Evolutionary conservation across 2,329 filamentous ascomycete species (phyloP), one percentile per base, ranked within the genome.

Genomic region (Drechslerella stenobrocha): DNA sequence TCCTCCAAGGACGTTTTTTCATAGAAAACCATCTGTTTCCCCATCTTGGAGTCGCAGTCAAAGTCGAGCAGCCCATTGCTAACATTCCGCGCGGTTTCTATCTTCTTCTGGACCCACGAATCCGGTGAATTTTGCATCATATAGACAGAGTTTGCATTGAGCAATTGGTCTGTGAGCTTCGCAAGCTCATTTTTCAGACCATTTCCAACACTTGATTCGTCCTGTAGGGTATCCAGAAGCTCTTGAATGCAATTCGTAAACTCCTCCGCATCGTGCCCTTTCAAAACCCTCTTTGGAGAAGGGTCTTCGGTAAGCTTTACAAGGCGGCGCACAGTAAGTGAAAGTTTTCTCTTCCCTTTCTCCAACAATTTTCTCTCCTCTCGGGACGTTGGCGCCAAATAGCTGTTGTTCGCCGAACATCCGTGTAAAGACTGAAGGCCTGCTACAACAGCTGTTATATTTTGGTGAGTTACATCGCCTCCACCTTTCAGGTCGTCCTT

Each of bases 181-280:
- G 55, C 26, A 15, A 67, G 8, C 22, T 67, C 61, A 2, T 42
- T 23, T 34, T 65, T 65, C 1, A 65, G 42, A 15, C 44, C 35
- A 2, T 55, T n/a, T 18, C 48, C 48, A 32, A 11, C 44, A 6
- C 59, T 47, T 2, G 48, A 50, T n/a, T 53, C 47, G 8, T 60
- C 55, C 13, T 50, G 48, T 6, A 67, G 28, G 15, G 22, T 55
- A 3, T 67, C 61, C 13, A 67, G 15, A 24, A 67, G 24, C 11
- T 67, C 48, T 52, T 60, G 53, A 3, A 67, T 42, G 7, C 46
- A 24, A 24, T 18, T 37, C 20, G 42, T n/a, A 51, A 44, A 59
- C 3, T 67, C 61, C 9, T 67, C 48, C 4, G 61, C 61, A 13
- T 67, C 53, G 4, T 34, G 34, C 4, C 53, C 53, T 50, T 55